Evolutionary conservation across 768 basidiomycete genomes (phyloP).

Genomic region (Paxillus ammoniavirescens): DNA sequence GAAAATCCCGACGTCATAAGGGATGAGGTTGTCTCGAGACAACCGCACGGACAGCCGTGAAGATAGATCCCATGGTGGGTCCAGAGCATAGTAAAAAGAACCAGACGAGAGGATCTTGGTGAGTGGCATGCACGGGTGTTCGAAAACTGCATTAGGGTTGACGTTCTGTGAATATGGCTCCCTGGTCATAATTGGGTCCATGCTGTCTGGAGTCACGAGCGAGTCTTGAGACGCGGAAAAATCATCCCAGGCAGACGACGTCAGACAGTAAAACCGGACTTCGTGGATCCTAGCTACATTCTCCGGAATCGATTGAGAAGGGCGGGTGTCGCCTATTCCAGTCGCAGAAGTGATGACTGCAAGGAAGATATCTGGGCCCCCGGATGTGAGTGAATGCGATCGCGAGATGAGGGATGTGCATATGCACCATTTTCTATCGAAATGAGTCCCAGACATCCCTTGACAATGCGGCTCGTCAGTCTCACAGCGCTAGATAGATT

Average conservation of each 20-base stretch:
- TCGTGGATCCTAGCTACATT: constrained; percentile 82
- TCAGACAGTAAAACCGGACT: constrained; percentile 87
- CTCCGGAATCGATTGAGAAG: constrained; percentile 55
- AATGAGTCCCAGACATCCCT: constrained; percentile 84
- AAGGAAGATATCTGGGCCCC: constrained; percentile 72
- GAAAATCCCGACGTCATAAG: constrained; percentile 56
- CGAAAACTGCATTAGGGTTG: constrained; percentile 53
- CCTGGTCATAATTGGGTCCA: constrained; percentile 43
- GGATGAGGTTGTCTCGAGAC: constrained; percentile 42
- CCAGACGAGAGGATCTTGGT: constrained; percentile 90
- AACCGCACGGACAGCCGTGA: constrained; percentile 75
- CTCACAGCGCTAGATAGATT: constrained; percentile 62
- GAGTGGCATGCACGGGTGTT: constrained; percentile 89
- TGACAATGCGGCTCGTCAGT: constrained; percentile 68
- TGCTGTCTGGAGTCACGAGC: constrained; percentile 53
- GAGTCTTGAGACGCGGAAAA: constrained; percentile 51
- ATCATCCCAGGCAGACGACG: constrained; percentile 84
- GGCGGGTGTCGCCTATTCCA: constrained; percentile 70
- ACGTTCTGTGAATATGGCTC: constrained; percentile 45
- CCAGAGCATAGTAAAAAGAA: constrained; percentile 88
- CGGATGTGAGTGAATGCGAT: constrained; percentile 5
- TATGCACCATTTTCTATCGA: constrained; percentile 64
- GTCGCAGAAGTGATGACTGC: constrained; percentile 76
- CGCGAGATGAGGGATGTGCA: constrained; percentile 1
- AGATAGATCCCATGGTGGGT: constrained; percentile 86